Evolutionary conservation across 208 protist genomes (phyloP), one percentile per base, ranked within the genome.

Genomic region (Paratrypanosoma confusum): DNA sequence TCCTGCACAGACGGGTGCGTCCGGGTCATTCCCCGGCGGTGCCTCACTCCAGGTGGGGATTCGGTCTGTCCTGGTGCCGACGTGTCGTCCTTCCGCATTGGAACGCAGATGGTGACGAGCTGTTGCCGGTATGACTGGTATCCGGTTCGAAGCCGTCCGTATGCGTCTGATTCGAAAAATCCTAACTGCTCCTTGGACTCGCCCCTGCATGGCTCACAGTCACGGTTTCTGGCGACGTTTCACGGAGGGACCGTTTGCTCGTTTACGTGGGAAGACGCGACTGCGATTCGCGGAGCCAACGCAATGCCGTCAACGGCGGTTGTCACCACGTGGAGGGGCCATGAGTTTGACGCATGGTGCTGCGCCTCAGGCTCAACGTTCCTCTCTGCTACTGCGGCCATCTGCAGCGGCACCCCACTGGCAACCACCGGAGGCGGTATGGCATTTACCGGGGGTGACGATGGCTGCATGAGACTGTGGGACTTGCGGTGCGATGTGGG

Each of bases 301-400:
- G n/a, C n/a, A n/a, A n/a, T n/a, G n/a, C n/a, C n/a, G n/a, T n/a
- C n/a, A n/a, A n/a, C n/a, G 8, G 21, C 18, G 5, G 52, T 78
- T 31, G 36, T 50, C 5, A 55, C 46, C 11, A 39, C 33, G 34
- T 46, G 83, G 34, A 58, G 76, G 36, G 65, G 61, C 18, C 82
- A 92, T 47, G 71, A 81, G 33, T 88, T 71, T 44, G 82, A 92
- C 50, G 78, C 82, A 28, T 92, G 82, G 79, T 92, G 82, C 57
- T 63, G 68, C 35, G 74, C 78, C 6, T 59, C 29, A n/a, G 13
- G 29, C n/a, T n/a, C n/a, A 33, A 33, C n/a, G 11, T n/a, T n/a
- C n/a, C 29, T n/a, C 10, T n/a, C 29, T 33, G 11, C n/a, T n/a
- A n/a, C 11, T 10, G 13, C n/a, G 29, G 29, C 29, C 26, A 49